phyloP scores from a whole-genome alignment of 208 protist species.

The Herpetomonas muscarum region DNA sequence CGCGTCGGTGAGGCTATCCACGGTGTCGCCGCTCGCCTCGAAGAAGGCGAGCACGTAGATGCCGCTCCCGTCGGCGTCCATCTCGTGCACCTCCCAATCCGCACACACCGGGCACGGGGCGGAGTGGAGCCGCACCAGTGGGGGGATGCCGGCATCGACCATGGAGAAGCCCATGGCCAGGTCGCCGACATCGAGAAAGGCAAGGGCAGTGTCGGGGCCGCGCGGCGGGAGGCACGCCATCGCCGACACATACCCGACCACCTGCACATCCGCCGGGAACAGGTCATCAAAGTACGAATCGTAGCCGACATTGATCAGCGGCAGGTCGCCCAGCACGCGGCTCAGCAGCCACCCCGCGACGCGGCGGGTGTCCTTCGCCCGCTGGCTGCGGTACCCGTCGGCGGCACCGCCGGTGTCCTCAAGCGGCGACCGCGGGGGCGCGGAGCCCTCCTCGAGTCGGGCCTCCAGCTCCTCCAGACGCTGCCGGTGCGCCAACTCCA shows the following conservation, averaged over 20 bases:
- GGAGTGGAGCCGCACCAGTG: constrained; percentile 66
- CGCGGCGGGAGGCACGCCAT: constrained; percentile 77
- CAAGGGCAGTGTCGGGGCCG: constrained; percentile 25
- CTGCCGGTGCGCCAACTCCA: constrained; percentile 29
- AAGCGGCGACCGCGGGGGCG: constrained; percentile 1
- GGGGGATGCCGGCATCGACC: constrained; percentile 78
- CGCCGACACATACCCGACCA: constrained; percentile 79
- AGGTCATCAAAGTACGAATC: constrained; percentile 83
- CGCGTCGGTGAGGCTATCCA: constrained; percentile 20
- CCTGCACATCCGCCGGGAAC: constrained; percentile 54
- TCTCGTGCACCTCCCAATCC: constrained; percentile 54
- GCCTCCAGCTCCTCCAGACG: constrained; percentile 46
- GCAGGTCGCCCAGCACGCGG: constrained; percentile 60
- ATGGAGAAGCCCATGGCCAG: constrained; percentile 75
- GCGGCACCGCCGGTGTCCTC: constrained; percentile 3
- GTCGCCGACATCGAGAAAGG: constrained; percentile 77
- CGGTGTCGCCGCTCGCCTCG: constrained; percentile 40
- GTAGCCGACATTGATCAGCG: constrained; percentile 73
- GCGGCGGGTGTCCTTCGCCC: constrained; percentile 61
- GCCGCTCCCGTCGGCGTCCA: constrained; percentile 21
- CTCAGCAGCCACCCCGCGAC: constrained; percentile 84
- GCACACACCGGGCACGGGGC: constrained; percentile 20
- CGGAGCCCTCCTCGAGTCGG: constrained; percentile 9
- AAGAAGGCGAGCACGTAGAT: constrained; percentile 79
- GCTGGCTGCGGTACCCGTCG: constrained; percentile 5